Evolutionary conservation across 805 yeast genomes (phyloP).

Genomic region (Teunomyces pallodes): DNA sequence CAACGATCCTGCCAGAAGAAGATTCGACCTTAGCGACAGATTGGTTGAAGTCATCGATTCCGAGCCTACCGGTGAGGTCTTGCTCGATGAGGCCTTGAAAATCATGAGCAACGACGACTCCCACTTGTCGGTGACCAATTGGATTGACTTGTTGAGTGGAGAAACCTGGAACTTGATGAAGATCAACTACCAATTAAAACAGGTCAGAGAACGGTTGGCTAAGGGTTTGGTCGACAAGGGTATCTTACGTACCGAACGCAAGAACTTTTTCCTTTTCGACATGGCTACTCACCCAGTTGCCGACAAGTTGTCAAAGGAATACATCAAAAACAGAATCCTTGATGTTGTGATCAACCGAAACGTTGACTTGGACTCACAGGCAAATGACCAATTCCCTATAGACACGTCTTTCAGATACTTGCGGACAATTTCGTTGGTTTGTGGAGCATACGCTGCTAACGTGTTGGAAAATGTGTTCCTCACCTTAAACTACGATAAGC

Average conservation of each 20-base stretch:
- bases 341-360: constrained; percentile 70
- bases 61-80: constrained; percentile 88
- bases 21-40: constrained; percentile 86
- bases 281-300: constrained; percentile 98
- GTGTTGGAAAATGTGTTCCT: constrained; percentile 87
- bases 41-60: constrained; percentile 83
- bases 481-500: constrained; percentile 74
- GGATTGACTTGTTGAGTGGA: constrained; percentile 93
- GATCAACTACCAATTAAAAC: constrained; percentile 92
- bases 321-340: constrained; percentile 69
- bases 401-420: constrained; percentile 65
- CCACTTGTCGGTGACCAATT: constrained; percentile 71
- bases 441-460: constrained; percentile 93
- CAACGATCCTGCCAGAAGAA: constrained; percentile 87
- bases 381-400: constrained; percentile 64
- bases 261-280: constrained; percentile 89
- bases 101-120: constrained; percentile 84
- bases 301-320: constrained; percentile 81
- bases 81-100: constrained; percentile 89
- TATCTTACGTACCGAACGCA: constrained; percentile 89
- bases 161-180: constrained; percentile 98
- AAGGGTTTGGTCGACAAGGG: constrained; percentile 98
- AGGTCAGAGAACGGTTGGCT: constrained; percentile 93
- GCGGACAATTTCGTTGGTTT: constrained; percentile 77
- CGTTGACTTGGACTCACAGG: constrained; percentile 44